Percentiles rank a stretch among this genome's conserved stretches.
These are phyloP conservation scores for Aspergillus spinulosporus DNA, from an alignment of 2,329 filamentous ascomycete species.

Conservation along the genomic window DNA sequence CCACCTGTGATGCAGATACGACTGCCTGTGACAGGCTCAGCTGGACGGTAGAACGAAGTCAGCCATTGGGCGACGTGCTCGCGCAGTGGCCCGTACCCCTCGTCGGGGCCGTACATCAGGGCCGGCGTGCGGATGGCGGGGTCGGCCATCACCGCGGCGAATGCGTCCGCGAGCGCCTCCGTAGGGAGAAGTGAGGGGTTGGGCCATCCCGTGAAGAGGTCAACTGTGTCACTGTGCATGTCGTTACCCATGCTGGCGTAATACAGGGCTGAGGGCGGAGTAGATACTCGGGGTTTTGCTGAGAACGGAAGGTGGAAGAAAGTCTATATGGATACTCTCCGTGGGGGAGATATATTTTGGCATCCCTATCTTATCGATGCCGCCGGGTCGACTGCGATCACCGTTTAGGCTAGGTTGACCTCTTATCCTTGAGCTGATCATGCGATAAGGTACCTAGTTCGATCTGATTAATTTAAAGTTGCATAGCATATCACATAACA, in stretches of 20 bases:
- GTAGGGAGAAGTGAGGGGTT: slow-evolving; percentile 65
- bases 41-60: slow-evolving; percentile 58
- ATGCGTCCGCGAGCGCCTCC: slow-evolving; percentile 60
- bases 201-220: slow-evolving; percentile 51
- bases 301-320: no score
- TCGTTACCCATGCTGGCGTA: no score
- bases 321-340: neutral
- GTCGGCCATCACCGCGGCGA: slow-evolving; percentile 62
- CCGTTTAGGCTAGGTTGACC: neutral
- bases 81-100: slow-evolving; percentile 70
- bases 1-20: slow-evolving; percentile 82
- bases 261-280: no score
- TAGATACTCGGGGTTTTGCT: neutral
- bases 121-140: slow-evolving; percentile 60
- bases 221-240: slow-evolving; percentile 34
- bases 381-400: neutral
- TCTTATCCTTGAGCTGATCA: neutral
- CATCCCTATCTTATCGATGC: neutral
- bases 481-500: no score
- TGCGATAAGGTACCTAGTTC: neutral
- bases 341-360: neutral
- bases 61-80: slow-evolving; percentile 71
- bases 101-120: slow-evolving; percentile 78
- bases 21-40: slow-evolving; percentile 48
- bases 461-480: no score